Percentiles rank a stretch among this genome's conserved stretches.
phyloP scores from a whole-genome alignment of 2,329 filamentous ascomycete species.

The Curvularia sp. region DNA sequence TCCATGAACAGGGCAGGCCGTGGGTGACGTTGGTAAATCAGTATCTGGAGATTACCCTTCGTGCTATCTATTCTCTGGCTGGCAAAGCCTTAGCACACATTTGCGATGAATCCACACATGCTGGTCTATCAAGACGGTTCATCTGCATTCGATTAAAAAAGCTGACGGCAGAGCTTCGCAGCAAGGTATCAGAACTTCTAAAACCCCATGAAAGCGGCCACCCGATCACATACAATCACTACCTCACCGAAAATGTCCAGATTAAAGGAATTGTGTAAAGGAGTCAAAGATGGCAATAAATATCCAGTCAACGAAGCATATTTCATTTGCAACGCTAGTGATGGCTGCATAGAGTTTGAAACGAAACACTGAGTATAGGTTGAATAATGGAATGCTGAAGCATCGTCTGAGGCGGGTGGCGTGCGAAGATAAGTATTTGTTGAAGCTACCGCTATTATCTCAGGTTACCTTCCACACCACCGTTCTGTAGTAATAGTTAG shows the following conservation, averaged over 20 bases:
- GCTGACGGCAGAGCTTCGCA: not conserved
- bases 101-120: not conserved
- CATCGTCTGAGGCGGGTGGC: no score
- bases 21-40: not conserved
- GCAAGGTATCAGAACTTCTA: not conserved
- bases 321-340: no score
- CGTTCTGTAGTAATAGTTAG: no score
- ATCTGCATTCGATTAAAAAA: not conserved
- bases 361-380: no score
- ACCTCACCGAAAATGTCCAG: slow-evolving; percentile 48
- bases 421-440: no score
- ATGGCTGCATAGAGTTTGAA: no score
- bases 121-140: not conserved
- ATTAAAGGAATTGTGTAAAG: slow-evolving; percentile 4
- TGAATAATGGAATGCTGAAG: no score
- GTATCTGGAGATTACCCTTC: not conserved
- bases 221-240: slow-evolving; percentile 47
- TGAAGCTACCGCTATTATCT: no score
- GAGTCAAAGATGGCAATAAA: no score
- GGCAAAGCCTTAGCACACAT: not conserved
- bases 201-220: not conserved
- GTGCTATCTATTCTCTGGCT: no score
- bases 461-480: no score
- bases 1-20: not conserved
- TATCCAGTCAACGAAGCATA: slow-evolving; percentile 4